Conservation (phyloP, 2,329 filamentous ascomycete genomes). For the Pseudogymnoascus sp. region DNA sequence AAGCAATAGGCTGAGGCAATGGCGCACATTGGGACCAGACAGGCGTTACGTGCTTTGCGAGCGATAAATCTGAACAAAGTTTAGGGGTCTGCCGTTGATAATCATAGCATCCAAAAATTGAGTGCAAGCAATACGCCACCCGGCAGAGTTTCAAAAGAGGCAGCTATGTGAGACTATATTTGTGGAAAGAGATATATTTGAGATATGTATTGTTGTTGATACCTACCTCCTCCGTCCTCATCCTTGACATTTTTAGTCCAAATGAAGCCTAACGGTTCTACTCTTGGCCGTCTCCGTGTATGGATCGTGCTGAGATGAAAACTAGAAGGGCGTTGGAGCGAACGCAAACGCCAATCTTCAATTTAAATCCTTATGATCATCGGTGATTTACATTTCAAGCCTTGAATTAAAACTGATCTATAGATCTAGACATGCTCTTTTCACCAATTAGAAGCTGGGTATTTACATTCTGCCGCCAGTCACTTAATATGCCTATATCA, state of each 20-base stretch:
- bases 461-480: background rate
- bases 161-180: background rate
- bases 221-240: too few relatives aligned
- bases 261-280: too few relatives aligned
- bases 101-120: background rate
- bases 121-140: background rate
- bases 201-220: too few relatives aligned
- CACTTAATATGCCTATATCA: background rate
- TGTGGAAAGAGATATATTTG: too few relatives aligned
- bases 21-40: slow-evolving; percentile 1
- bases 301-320: too few relatives aligned
- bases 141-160: background rate
- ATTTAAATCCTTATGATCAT: background rate
- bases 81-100: background rate
- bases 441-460: background rate
- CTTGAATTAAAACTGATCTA: background rate
- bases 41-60: slow-evolving; percentile 2
- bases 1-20: background rate
- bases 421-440: background rate
- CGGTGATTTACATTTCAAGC: background rate
- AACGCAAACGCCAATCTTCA: background rate
- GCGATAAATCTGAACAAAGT: background rate
- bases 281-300: too few relatives aligned
- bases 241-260: too few relatives aligned
- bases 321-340: too few relatives aligned